Evolutionary conservation across 768 basidiomycete species (phyloP).

Genomic region (Cytidiella melzeri): DNA sequence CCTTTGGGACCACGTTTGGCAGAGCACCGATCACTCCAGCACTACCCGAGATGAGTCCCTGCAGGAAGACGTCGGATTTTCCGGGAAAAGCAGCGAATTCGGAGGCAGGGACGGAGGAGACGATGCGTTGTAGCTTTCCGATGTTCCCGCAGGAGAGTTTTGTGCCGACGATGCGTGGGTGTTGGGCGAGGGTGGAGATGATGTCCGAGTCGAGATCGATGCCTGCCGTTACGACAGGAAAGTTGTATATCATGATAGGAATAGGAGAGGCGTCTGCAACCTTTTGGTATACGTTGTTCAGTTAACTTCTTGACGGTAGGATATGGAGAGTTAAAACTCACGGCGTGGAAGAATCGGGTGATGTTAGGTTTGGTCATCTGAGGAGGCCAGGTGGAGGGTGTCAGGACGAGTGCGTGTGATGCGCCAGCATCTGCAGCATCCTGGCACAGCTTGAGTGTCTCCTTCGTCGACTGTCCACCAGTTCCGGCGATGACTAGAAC

Average conservation of each 20-base stretch:
- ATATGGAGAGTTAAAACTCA: slow-evolving; percentile 22
- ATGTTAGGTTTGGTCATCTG: slow-evolving; percentile 60
- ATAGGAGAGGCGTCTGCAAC: slow-evolving; percentile 67
- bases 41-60: slow-evolving; percentile 36
- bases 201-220: slow-evolving; percentile 81
- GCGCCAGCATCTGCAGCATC: slow-evolving; percentile 84
- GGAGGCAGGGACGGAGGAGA: slow-evolving; percentile 44
- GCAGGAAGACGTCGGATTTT: slow-evolving; percentile 57
- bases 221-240: slow-evolving; percentile 75
- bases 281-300: slow-evolving; percentile 23
- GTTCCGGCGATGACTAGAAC: slow-evolving; percentile 77
- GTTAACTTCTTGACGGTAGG: too few species aligned
- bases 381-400: slow-evolving; percentile 64
- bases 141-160: slow-evolving; percentile 84
- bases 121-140: slow-evolving; percentile 75
- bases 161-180: slow-evolving; percentile 82
- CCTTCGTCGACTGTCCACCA: slow-evolving; percentile 73
- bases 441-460: slow-evolving; percentile 61
- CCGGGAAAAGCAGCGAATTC: slow-evolving; percentile 74
- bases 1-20: slow-evolving; percentile 40
- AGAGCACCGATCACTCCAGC: slow-evolving; percentile 40
- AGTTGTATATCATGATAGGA: slow-evolving; percentile 80
- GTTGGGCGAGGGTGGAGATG: slow-evolving; percentile 58
- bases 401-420: slow-evolving; percentile 68
- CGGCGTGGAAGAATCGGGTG: slow-evolving; percentile 60